Evolutionary conservation across 495 filamentous ascomycete genomes (phyloP).

Genomic region (Hyaloscypha bicolor): DNA sequence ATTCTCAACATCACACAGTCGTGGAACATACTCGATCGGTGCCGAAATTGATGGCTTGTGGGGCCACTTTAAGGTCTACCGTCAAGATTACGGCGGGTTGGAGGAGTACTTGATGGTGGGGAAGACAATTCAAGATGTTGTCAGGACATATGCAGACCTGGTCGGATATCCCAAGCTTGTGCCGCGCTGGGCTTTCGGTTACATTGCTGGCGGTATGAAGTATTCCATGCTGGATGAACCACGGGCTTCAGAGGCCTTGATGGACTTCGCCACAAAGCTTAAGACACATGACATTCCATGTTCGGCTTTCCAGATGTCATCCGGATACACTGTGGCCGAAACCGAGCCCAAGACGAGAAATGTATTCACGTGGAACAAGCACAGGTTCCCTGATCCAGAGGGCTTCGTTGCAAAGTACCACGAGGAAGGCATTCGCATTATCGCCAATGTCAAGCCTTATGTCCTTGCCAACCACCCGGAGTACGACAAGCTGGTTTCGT

Average conservation of each 20-base stretch:
- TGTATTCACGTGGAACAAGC: slow-evolving; percentile 71
- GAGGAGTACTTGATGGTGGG: slow-evolving; percentile 72
- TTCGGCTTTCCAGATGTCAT: slow-evolving; percentile 72
- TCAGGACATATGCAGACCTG: slow-evolving; percentile 64
- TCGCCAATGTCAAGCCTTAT: slow-evolving; percentile 75
- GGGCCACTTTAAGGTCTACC: slow-evolving; percentile 71
- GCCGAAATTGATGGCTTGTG: slow-evolving; percentile 71
- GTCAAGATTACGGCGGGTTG: slow-evolving; percentile 68
- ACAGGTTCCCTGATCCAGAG: slow-evolving; percentile 67
- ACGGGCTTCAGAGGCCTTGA: slow-evolving; percentile 56
- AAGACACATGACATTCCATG: slow-evolving; percentile 67
- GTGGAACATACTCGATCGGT: slow-evolving; percentile 67
- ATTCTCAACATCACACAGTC: slow-evolving; percentile 64
- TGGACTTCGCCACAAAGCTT: slow-evolving; percentile 62
- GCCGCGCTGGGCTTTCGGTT: slow-evolving; percentile 69
- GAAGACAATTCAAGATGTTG: slow-evolving; percentile 62
- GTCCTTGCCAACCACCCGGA: slow-evolving; percentile 64
- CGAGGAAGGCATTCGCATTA: slow-evolving; percentile 60
- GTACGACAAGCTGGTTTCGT: slow-evolving; percentile 55
- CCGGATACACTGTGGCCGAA: slow-evolving; percentile 70
- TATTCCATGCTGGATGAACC: slow-evolving; percentile 67
- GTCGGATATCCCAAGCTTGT: slow-evolving; percentile 66
- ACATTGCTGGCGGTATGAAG: slow-evolving; percentile 70
- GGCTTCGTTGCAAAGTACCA: slow-evolving; percentile 62
- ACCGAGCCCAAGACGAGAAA: slow-evolving; percentile 66